Base-by-base conservation (phyloP, 352 stramenopile species). In the Globisporangium alternatum region DNA sequence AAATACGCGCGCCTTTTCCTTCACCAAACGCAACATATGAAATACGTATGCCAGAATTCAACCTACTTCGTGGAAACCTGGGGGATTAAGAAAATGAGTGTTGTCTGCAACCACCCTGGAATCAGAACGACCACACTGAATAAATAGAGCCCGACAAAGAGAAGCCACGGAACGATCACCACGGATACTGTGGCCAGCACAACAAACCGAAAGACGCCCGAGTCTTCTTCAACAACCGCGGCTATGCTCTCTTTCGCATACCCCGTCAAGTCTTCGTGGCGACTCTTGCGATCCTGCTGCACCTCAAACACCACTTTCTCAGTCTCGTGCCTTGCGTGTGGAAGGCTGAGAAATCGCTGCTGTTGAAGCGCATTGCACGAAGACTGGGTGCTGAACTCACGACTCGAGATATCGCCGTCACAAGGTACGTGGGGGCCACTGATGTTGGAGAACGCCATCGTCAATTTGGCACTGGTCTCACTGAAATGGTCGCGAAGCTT, bases 231-330 rank as follows among this genome's bases (percentile, higher is more conserved):
- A 22, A 60, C 45, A 39, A 67, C 33, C 12, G 48, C 63, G 8
- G 51, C 28, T 2, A 72, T n/a, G 15, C 56, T 60, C 10, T 81
- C 68, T 30, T 65, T 67, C n/a, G 72, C 68, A 22, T 80, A 81
- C 10, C 70, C 62, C 43, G 76, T 58, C 17, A 67, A 66, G 17
- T 75, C 63, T 33, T 77, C 71, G 30, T 76, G 45, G 19, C 71
- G 56, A 12, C 62, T 63, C 17, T 70, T 60, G 22, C 66, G 70
- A 10, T 73, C 65, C 3, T 53, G 31, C 31, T 65, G 62, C 2
- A 64, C 53, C 41, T 65, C 39, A 2, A 53, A 15, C 25, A 76
- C 67, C 12, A 37, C 15, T 10, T 49, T 56, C 30, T 78, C 64
- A 6, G 61, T 47, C 1, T 59, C 45, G 12, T 51, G 52, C 22